Evolutionary conservation across 495 filamentous ascomycete genomes (phyloP).

Genomic region (Hyaloscypha hepaticicola): DNA sequence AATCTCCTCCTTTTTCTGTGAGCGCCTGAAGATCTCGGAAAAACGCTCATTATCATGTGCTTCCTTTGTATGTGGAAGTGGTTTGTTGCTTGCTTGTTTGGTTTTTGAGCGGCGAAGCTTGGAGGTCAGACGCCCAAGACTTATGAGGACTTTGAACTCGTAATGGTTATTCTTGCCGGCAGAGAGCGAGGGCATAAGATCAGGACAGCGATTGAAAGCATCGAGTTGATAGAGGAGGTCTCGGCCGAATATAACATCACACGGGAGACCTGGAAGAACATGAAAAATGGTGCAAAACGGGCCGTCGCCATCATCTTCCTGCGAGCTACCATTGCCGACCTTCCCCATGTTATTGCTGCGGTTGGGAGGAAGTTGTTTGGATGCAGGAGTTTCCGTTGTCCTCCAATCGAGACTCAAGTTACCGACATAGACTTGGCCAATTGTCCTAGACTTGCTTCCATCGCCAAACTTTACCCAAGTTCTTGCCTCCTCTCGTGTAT

Average conservation of each 20-base stretch:
- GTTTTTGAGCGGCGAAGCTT: no score
- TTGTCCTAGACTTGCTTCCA: not conserved
- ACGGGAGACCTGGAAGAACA: slow-evolving; percentile 2
- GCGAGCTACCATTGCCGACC: not conserved
- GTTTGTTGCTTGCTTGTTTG: no score
- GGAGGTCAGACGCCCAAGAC: not conserved
- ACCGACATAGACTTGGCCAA: not conserved
- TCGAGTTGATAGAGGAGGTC: not conserved
- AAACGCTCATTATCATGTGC: no score
- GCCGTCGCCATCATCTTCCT: not conserved
- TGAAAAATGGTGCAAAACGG: not conserved
- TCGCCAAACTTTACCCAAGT: not conserved
- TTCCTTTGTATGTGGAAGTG: no score
- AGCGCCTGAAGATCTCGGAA: no score
- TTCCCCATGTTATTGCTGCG: not conserved
- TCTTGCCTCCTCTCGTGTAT: not conserved
- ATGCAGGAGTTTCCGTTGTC: not conserved
- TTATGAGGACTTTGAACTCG: slow-evolving; percentile 1
- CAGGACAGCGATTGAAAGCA: slow-evolving; percentile 5
- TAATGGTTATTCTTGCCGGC: not conserved
- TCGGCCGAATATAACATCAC: not conserved
- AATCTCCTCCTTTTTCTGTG: no score
- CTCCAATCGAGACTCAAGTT: slow-evolving; percentile 8
- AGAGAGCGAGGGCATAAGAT: not conserved
- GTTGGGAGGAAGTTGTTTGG: not conserved